Evolutionary conservation across 2,329 filamentous ascomycete genomes (phyloP), one percentile per base, ranked within the genome.

Genomic region (Diplodia seriata): DNA sequence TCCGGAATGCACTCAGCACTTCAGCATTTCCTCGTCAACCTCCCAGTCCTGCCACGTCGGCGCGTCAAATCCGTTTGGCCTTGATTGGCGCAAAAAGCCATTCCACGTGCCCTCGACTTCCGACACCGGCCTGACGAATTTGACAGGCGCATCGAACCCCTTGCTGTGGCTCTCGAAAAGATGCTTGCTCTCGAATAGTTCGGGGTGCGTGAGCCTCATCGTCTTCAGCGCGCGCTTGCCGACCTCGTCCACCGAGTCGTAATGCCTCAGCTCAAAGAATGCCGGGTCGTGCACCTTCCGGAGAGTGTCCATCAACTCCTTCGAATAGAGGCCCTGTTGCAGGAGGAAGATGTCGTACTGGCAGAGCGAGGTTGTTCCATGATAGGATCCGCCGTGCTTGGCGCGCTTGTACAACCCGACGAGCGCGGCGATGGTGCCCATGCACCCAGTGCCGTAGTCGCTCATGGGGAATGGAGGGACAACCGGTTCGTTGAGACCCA

Each of bases 301-400:
- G 23, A 91, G 76, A 62, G 81, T 71, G 12, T 82, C 77, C 76
- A 89, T 85, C 1, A 90, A 81, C 0, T 81, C 76, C 0, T 81
- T 78, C 0, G 86, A 80, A 69, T 90, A 86, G 49, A 86, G 76
- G 0, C 89, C 89, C 0, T 87, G 81, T 20, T 85, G 82, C 72
- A 91, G 85, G 26, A 91, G 82, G 2, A 90, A 83, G 1, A 91
- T 82, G 70, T 92, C 88, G 74, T 91, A 91, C 72, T 91, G 89
- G 73, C 88, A 82, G 20, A 91, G 80, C 1, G 87, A 89, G 0
- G 85, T 86, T 64, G 85, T 87, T 57, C 89, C 89, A 68, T 88
- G 82, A 82, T 89, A 91, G 0, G 87, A 90, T 1, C 90, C 90
- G 20, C 90, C 90, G 14, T 79, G 76, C 9, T 84, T 87, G 0